A percentile compares a stretch with the other conserved stretches of the same genome.
phyloP scores from a whole-genome alignment of 73 alveolate species.

The Paramecium octaurelia region DNA sequence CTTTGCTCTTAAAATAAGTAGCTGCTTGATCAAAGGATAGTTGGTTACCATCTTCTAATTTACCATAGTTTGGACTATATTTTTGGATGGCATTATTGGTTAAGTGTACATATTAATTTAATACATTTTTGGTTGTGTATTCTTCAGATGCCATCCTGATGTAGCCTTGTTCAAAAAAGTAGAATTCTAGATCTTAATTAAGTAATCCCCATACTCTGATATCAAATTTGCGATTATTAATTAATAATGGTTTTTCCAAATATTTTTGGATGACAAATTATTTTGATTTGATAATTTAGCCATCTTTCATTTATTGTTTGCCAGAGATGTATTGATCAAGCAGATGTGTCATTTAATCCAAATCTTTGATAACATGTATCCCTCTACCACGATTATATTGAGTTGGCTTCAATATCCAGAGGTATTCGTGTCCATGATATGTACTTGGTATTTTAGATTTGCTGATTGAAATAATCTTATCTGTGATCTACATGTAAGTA shows the following conservation, averaged over 20 bases:
- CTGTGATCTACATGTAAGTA: neutral
- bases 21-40: conserved; percentile 71
- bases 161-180: conserved; percentile 81
- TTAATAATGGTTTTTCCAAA: conserved; percentile 81
- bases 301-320: neutral
- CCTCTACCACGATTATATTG: conserved; percentile 62
- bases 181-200: conserved; percentile 71
- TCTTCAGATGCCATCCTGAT: conserved; percentile 74
- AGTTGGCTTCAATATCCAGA: conserved; percentile 56
- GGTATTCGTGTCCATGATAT: neutral
- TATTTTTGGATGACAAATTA: conserved; percentile 75
- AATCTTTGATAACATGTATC: conserved; percentile 23
- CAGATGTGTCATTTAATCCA: conserved; percentile 24
- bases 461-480: neutral
- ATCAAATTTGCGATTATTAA: conserved; percentile 81
- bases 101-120: conserved; percentile 73
- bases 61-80: conserved; percentile 73
- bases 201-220: conserved; percentile 84
- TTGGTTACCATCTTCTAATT: conserved; percentile 84
- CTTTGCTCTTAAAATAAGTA: conserved; percentile 57
- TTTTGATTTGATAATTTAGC: neutral
- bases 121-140: conserved; percentile 62
- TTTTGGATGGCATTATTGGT: conserved; percentile 86
- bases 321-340: conserved; percentile 26
- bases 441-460: neutral